Evolutionary conservation across 495 filamentous ascomycete genomes (phyloP).

Genomic region (Cairneyella variabilis): DNA sequence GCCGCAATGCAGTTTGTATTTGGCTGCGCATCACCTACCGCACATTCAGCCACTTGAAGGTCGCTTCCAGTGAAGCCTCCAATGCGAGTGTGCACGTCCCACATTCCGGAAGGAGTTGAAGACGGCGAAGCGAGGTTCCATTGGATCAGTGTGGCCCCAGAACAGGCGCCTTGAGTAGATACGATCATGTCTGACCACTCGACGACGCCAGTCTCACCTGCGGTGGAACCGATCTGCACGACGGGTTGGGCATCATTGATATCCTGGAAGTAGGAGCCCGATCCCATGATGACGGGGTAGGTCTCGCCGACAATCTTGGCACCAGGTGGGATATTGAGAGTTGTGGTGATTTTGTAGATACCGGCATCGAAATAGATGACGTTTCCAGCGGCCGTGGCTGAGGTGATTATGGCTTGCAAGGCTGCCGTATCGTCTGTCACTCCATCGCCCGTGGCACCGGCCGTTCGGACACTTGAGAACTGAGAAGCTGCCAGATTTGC

Average conservation of each 20-base stretch:
- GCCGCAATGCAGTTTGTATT: slow-evolving; percentile 44
- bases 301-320: slow-evolving; percentile 45
- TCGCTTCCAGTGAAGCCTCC: slow-evolving; percentile 39
- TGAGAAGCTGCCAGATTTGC: slow-evolving; percentile 41
- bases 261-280: slow-evolving; percentile 48
- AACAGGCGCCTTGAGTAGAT: slow-evolving; percentile 39
- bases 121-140: slow-evolving; percentile 23
- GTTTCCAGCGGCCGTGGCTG: slow-evolving; percentile 34
- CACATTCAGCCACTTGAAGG: slow-evolving; percentile 35
- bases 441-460: slow-evolving; percentile 66
- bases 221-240: slow-evolving; percentile 49
- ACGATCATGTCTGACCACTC: slow-evolving; percentile 57
- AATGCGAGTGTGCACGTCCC: slow-evolving; percentile 43
- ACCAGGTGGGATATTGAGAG: slow-evolving; percentile 53
- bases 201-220: slow-evolving; percentile 48
- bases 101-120: slow-evolving; percentile 24
- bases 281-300: slow-evolving; percentile 45
- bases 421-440: slow-evolving; percentile 60
- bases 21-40: slow-evolving; percentile 23
- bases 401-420: slow-evolving; percentile 38
- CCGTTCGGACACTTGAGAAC: slow-evolving; percentile 56
- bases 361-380: slow-evolving; percentile 34
- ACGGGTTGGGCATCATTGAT: slow-evolving; percentile 46
- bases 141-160: slow-evolving; percentile 43
- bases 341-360: slow-evolving; percentile 44